A percentile compares a stretch with the other conserved stretches of the same genome.
Conservation (phyloP, 176 grass and related monocot genomes). For the Rhynchospora breviuscula region DNA sequence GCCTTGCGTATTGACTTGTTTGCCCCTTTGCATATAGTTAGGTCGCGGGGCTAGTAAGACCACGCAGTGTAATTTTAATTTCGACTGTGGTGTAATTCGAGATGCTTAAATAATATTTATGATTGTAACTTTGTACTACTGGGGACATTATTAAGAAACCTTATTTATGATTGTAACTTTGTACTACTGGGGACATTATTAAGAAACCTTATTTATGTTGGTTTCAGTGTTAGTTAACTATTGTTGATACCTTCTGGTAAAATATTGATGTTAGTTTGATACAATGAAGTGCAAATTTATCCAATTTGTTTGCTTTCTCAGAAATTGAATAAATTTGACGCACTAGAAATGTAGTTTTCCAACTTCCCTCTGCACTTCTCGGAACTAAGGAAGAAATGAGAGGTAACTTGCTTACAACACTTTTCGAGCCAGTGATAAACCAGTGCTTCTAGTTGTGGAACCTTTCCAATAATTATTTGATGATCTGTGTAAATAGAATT, state of each 20-base stretch:
- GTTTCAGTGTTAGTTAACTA: background rate
- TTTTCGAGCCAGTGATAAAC: no score
- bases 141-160: no score
- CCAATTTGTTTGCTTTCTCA: background rate
- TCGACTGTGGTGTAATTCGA: background rate
- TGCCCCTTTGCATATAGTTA: constrained; percentile 21
- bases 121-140: background rate
- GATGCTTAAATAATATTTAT: constrained; percentile 16
- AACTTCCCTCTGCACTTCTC: background rate
- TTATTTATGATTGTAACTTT: constrained; percentile 10
- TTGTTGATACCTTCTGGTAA: background rate
- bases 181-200: background rate
- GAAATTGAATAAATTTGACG: background rate
- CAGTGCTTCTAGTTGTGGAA: no score
- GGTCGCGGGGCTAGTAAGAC: constrained; percentile 2
- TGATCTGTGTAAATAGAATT: background rate
- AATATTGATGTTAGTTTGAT: background rate
- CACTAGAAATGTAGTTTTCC: background rate
- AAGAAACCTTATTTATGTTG: background rate
- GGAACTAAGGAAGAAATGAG: background rate
- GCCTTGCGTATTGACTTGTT: background rate
- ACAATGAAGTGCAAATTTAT: background rate
- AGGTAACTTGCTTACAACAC: background rate
- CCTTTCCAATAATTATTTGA: background rate
- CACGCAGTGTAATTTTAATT: constrained; percentile 9